Conservation (phyloP, 305 asterid species). For the Rubia tinctorum region DNA sequence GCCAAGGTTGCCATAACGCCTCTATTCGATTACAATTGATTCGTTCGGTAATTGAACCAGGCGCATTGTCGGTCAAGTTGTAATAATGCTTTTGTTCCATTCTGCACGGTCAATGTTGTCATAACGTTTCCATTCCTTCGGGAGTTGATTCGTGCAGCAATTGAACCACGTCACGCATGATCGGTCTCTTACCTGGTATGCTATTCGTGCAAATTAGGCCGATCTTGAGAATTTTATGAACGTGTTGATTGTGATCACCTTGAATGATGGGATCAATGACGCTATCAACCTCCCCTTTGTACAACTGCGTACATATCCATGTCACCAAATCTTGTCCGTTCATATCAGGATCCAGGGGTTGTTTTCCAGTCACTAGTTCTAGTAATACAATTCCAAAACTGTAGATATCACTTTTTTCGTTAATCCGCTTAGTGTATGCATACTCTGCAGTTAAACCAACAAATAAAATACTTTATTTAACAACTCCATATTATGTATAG, state of each 20-base stretch:
- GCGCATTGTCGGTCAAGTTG: too few relatives aligned
- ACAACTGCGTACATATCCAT: conserved; percentile 43
- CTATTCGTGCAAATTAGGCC: conserved; percentile 55
- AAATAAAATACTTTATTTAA: too few relatives aligned
- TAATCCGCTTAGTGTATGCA: conserved; percentile 74
- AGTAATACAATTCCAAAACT: conserved; percentile 74
- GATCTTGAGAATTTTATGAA: conserved; percentile 45
- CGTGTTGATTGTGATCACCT: conserved; percentile 34
- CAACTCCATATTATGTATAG: too few relatives aligned
- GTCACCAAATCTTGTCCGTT: conserved; percentile 55
- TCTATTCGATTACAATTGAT: too few relatives aligned
- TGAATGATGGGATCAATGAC: conserved; percentile 53
- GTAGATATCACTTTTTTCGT: conserved; percentile 77
- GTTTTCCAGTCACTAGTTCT: conserved; percentile 70
- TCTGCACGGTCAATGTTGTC: too few relatives aligned
- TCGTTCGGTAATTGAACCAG: too few relatives aligned
- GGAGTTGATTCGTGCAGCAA: conserved; percentile 49
- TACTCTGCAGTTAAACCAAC: conserved; percentile 41
- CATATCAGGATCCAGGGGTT: conserved; percentile 38
- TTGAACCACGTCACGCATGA: conserved; percentile 67
- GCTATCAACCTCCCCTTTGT: conserved; percentile 35
- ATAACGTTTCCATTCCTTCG: background rate
- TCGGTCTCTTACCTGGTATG: conserved; percentile 62
- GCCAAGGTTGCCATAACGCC: too few relatives aligned
- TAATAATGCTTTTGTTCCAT: too few relatives aligned